Conservation (phyloP, 805 yeast species). For the Kodamaea fukazawae region DNA sequence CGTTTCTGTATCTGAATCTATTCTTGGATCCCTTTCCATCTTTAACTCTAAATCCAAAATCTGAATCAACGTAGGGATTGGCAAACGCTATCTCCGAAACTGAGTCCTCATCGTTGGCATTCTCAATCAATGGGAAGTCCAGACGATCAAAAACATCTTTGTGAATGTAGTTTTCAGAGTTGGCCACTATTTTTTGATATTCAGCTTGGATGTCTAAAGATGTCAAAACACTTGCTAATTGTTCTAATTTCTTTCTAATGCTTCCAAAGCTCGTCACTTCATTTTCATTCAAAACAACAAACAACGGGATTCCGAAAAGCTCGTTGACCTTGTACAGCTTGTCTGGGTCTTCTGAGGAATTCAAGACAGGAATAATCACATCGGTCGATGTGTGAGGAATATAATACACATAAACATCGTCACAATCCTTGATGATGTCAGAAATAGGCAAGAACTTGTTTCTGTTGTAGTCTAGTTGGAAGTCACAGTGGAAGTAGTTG, state of each 20-base stretch:
- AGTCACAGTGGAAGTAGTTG: constrained; percentile 65
- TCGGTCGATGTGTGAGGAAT: constrained; percentile 44
- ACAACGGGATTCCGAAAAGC: constrained; percentile 75
- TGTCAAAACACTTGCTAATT: constrained; percentile 24
- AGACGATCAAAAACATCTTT: constrained; percentile 21
- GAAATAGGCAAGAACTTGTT: constrained; percentile 61
- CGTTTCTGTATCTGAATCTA: constrained; percentile 1
- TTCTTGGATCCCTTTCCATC: constrained; percentile 12
- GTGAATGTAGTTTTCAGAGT: constrained; percentile 8
- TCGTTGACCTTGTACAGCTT: constrained; percentile 36
- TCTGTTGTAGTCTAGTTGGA: constrained; percentile 54
- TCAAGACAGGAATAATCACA: constrained; percentile 58
- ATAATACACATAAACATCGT: constrained; percentile 62
- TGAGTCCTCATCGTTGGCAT: constrained; percentile 17
- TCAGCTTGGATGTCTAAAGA: constrained; percentile 21
- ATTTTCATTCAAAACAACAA: constrained; percentile 50
- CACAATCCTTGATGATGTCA: constrained; percentile 62
- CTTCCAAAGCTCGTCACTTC: constrained; percentile 57
- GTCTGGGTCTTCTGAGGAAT: constrained; percentile 37
- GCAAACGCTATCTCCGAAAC: constrained; percentile 51
- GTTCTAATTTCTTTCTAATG: constrained; percentile 57
- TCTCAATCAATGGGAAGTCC: constrained; percentile 35
- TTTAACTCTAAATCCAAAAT: constrained; percentile 48
- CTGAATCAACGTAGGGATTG: constrained; percentile 49
- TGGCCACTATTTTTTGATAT: constrained; percentile 19